Evolutionary conservation across 306 rosid species (phyloP).

Genomic region (Myrica gale): DNA sequence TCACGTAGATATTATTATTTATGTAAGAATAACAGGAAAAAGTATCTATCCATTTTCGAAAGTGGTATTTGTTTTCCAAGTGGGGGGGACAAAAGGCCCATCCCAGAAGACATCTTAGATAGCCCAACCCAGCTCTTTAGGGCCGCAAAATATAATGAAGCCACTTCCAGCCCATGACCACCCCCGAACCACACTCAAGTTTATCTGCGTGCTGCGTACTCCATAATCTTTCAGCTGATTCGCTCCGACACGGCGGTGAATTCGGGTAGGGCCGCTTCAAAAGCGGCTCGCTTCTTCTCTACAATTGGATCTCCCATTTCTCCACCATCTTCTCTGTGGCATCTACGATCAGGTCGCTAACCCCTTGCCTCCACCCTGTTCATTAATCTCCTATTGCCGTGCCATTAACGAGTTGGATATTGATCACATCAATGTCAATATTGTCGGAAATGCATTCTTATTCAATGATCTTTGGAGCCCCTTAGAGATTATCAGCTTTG

Average conservation of each 20-base stretch:
- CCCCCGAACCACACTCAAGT: background rate
- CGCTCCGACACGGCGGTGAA: background rate
- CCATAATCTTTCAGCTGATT: constrained; percentile 10
- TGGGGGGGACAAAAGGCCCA: too few species aligned
- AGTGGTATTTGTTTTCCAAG: too few species aligned
- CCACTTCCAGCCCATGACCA: background rate
- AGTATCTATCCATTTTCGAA: too few species aligned
- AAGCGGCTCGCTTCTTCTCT: constrained; percentile 3
- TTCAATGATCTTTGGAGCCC: background rate
- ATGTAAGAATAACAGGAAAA: too few species aligned
- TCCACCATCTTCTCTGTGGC: background rate
- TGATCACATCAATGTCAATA: constrained; percentile 11
- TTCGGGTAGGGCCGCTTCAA: constrained; percentile 10
- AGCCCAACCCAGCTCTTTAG: background rate
- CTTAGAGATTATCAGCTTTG: background rate
- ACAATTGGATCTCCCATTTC: constrained; percentile 12
- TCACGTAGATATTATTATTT: too few species aligned
- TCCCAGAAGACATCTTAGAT: too few species aligned
- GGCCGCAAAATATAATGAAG: background rate
- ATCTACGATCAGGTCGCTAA: constrained; percentile 16
- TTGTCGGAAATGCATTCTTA: background rate
- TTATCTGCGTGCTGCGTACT: constrained; percentile 14
- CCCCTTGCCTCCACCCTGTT: background rate
- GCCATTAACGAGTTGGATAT: background rate
- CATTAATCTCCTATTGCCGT: background rate